Evolutionary conservation across 176 grass and related monocot species (phyloP).

Genomic region (Carex littledalei): DNA sequence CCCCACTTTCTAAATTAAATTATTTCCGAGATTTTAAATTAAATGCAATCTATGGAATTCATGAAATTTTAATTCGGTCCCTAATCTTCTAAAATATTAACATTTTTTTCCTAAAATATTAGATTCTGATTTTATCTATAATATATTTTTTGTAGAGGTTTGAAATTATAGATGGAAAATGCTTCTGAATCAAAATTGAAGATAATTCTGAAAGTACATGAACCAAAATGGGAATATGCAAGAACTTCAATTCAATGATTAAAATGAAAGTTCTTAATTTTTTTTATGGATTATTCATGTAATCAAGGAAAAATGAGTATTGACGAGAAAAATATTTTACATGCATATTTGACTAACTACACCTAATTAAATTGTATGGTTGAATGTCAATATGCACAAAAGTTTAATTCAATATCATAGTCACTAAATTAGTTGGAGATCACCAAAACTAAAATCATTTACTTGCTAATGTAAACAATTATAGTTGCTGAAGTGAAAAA

Average conservation of each 20-base stretch:
- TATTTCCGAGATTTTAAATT: too few species aligned
- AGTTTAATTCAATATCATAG: neutral
- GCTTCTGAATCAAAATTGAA: neutral
- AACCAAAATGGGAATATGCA: too few species aligned
- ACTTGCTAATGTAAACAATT: neutral
- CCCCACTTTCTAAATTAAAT: too few species aligned
- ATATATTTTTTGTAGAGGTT: neutral
- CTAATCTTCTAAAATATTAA: neutral
- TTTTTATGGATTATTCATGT: too few species aligned
- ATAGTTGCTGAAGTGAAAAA: neutral
- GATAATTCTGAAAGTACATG: too few species aligned
- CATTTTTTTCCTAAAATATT: neutral
- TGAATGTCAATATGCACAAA: neutral
- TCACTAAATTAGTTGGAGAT: neutral
- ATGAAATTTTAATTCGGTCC: too few species aligned
- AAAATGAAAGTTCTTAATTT: too few species aligned
- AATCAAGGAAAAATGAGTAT: too few species aligned
- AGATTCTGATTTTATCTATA: neutral
- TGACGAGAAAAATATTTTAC: too few species aligned
- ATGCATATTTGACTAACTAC: neutral
- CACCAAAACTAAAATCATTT: neutral
- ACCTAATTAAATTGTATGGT: neutral
- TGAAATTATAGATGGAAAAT: neutral
- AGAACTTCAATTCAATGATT: too few species aligned
- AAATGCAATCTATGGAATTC: too few species aligned